phyloP scores from a whole-genome alignment of 2,329 filamentous ascomycete genomes.

The Fusarium ramigenum region DNA sequence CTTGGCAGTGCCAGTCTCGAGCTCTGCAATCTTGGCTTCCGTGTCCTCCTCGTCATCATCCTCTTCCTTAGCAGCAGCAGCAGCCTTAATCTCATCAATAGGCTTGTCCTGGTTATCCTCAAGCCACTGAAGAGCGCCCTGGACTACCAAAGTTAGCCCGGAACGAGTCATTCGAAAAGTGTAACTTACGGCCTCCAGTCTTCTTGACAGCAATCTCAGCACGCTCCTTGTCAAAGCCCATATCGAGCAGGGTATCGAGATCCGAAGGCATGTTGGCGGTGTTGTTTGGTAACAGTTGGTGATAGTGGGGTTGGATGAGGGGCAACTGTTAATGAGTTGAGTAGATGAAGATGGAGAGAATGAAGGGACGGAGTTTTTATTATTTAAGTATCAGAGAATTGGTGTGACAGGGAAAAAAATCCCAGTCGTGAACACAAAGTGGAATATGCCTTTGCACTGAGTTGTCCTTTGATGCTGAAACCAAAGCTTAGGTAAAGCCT shows the following conservation, averaged over 20 bases:
- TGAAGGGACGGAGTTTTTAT: background rate
- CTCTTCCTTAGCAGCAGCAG: conserved; percentile 54
- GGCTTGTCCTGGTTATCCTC: conserved; percentile 90
- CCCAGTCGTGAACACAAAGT: background rate
- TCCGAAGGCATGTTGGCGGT: conserved; percentile 66
- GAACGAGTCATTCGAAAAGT: background rate
- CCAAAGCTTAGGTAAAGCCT: conserved; percentile 19
- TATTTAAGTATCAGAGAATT: background rate
- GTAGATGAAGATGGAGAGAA: background rate
- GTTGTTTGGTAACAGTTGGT: conserved; percentile 29
- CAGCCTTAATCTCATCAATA: conserved; percentile 78
- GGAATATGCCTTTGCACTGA: background rate
- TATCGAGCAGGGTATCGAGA: conserved; percentile 69
- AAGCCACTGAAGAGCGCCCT: conserved; percentile 93
- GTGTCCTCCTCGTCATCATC: conserved; percentile 59
- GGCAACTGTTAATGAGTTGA: background rate
- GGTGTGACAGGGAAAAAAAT: background rate
- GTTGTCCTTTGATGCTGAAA: background rate
- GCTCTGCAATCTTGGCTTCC: conserved; percentile 67
- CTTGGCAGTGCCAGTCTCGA: conserved; percentile 77
- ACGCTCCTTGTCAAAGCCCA: conserved; percentile 85
- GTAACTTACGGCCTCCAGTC: conserved; percentile 75
- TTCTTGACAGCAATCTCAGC: conserved; percentile 87
- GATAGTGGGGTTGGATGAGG: conserved; percentile 38
- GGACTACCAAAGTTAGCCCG: conserved; percentile 63